Base-by-base conservation (phyloP, 306 rosid genomes). In the Cucumis cinereus region DNA sequence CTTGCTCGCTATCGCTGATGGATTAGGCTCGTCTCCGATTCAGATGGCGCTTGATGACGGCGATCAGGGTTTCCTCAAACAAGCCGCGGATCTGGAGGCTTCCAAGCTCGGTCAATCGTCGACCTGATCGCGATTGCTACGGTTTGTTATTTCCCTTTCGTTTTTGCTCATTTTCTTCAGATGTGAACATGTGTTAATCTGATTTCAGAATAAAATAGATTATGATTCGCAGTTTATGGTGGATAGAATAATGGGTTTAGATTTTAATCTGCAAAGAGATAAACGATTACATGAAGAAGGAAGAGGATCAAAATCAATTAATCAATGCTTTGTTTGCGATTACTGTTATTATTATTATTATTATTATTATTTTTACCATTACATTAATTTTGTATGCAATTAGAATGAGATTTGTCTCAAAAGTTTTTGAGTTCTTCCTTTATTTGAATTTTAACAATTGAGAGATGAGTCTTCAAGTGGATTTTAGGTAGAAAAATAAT, bases 41-140 rank as follows among this genome's bases (percentile, higher is more conserved):
- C 93, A 82, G 81, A 93, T 93, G 98, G 87, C 40, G 14, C 96
- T 93, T 0, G 92, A 91, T 14, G 95, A 89, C 23, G 91, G 81
- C 14, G 62, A 81, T 28, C 75, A 81, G 3, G 81, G 70, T 36
- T 87, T 91, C 24, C 89, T 93, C 6, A 87, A 93, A 86, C 87
- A 84, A 54, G 97, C 97, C 0, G 97, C 88, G 0, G 97, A 93
- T 88, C 96, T 89, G 2, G 98, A 93, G 76, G 96, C 96, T 58
- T 87, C 98, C 24, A 93, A 87, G 76, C 75, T 61, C 28, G 26
- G 56, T 9, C 78, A 22, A 17, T 6, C 68, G 6, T 80, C 79
- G 2, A 24, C 79, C 77, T 80, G 53, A 80, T 56, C 33, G 28
- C 30, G 9, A 20, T 74, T 7, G 1, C 33, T 10, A 30, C 13